These are phyloP conservation scores for Aureobasidium zeae DNA, from an alignment of 2,329 filamentous ascomycete genomes.

Conservation along the genomic window DNA sequence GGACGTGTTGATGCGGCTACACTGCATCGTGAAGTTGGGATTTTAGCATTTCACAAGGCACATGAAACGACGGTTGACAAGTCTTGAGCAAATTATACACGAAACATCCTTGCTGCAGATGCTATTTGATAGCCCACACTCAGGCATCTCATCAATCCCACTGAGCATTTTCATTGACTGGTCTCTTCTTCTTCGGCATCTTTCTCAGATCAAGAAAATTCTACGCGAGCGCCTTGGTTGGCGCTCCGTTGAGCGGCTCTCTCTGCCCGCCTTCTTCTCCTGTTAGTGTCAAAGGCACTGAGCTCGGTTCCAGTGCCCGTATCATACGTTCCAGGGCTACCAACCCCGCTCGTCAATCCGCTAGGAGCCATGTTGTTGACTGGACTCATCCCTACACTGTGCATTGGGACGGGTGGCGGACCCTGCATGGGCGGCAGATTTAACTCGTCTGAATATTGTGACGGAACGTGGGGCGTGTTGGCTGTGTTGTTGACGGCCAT, in stretches of 20 bases:
- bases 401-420: conserved; percentile 18
- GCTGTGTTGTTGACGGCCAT: conserved; percentile 11
- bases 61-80: background rate
- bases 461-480: conserved; percentile 20
- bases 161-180: background rate
- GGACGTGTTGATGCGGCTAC: background rate
- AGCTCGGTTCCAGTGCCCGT: conserved; percentile 32
- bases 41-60: background rate
- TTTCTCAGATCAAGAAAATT: conserved; percentile 15
- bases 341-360: conserved; percentile 22
- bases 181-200: no score
- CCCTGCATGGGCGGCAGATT: conserved; percentile 18
- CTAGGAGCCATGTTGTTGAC: conserved; percentile 17
- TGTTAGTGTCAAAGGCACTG: conserved; percentile 44
- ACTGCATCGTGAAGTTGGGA: background rate
- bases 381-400: conserved; percentile 18
- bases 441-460: conserved; percentile 16
- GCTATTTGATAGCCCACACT: background rate
- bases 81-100: background rate
- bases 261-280: conserved; percentile 45
- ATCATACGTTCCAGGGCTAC: conserved; percentile 30
- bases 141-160: background rate
- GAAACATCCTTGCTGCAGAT: conserved; percentile 12
- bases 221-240: conserved; percentile 14
- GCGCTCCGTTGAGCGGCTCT: conserved; percentile 28